Evolutionary conservation across 176 grass and related monocot genomes (phyloP), one percentile per base, ranked within the genome.

Genomic region (Guadua angustifolia): DNA sequence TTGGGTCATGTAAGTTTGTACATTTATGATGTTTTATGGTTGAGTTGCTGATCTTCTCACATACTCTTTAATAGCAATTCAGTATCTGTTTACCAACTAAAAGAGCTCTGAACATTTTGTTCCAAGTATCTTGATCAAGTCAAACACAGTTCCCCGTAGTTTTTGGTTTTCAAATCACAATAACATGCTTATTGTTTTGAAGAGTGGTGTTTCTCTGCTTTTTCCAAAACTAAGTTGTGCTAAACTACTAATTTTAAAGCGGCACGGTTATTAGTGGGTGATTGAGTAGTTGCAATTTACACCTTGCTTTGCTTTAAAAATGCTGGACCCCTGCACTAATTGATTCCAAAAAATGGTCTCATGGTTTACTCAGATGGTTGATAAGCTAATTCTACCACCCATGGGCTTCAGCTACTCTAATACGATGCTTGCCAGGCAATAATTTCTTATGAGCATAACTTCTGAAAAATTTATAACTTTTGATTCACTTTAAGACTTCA

Each of bases 1-100:
- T 96, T 64, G 94, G 94, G 21, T 96, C 94, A 80, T 95, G 94
- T 95, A 93, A 90, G 94, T 85, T 85, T 21, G 53, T 80, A 75
- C 38, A 45, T 79, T 35, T 79, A 21, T 66, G 44, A 40, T 62
- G 10, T 67, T 73, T 15, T 80, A 39, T 74, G 40, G 9, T 65
- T 44, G 52, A 68, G 55, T 69, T 74, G 45, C 50, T 80, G 10
- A 32, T 79, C 55, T 69, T 85, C 35, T 33, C 6, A 18, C 16
- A 38, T 6, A 78, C 46, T 49, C 22, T 68, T 83, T 44, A 24
- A 5, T 68, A 71, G 10, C 43, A 15, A 35, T 70, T 43, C 11
- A 70, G 18, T 16, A 10, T 82, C 10, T 55, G 38, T 64, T 74
- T 58, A 66, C 47, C 21, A 64, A 66, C 56, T 15, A 72, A 50